Conservation (phyloP, 2,329 filamentous ascomycete genomes). For the Polychaeton citri region DNA sequence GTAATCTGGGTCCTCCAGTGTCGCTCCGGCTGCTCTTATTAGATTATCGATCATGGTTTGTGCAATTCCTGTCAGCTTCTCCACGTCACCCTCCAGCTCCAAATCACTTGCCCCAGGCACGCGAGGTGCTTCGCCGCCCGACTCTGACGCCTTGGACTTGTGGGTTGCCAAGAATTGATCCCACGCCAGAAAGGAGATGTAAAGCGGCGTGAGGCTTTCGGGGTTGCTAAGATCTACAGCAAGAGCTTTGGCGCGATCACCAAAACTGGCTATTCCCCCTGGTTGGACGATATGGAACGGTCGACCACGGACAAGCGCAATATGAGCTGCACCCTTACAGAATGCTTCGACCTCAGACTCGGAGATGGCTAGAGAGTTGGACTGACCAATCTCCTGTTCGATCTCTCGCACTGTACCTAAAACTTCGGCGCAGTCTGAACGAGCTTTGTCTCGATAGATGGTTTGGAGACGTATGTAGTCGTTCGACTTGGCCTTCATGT, state of each 20-base stretch:
- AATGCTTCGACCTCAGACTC: conserved; percentile 73
- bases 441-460: conserved; percentile 82
- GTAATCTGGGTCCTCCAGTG: conserved; percentile 30
- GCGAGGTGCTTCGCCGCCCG: conserved; percentile 19
- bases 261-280: conserved; percentile 10
- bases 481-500: conserved; percentile 91
- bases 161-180: conserved; percentile 33
- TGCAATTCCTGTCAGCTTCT: conserved; percentile 31
- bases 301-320: conserved; percentile 67
- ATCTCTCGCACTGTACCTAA: conserved; percentile 47
- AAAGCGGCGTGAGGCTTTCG: conserved; percentile 33
- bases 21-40: conserved; percentile 27
- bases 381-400: conserved; percentile 36
- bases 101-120: conserved; percentile 23
- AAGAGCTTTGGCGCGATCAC: conserved; percentile 36
- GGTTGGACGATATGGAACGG: conserved; percentile 36
- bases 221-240: conserved; percentile 27
- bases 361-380: conserved; percentile 36
- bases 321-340: conserved; percentile 88
- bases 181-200: conserved; percentile 39
- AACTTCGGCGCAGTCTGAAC: conserved; percentile 64
- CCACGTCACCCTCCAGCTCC: conserved; percentile 22
- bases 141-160: conserved; percentile 15
- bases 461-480: conserved; percentile 86
- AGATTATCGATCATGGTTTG: conserved; percentile 28